These are phyloP conservation scores for Diaporthe citrichinensis DNA, from an alignment of 2,329 filamentous ascomycete species.

Conservation along the genomic window DNA sequence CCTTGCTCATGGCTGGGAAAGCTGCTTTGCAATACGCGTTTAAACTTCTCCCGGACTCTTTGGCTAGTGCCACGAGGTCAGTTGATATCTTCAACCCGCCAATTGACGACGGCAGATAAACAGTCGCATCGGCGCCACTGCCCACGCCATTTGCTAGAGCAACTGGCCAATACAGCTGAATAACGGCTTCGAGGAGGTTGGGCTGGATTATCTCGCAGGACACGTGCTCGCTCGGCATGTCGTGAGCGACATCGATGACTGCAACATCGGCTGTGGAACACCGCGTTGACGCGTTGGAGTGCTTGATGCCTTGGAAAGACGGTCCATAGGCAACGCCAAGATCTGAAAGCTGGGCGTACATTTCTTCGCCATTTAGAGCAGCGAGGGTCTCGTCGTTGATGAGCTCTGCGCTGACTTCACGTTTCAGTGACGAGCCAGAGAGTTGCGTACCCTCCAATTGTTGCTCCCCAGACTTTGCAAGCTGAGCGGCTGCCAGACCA, in stretches of 20 bases:
- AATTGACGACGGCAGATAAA: conserved; percentile 61
- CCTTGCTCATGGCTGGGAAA: conserved; percentile 39
- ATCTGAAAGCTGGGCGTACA: conserved; percentile 63
- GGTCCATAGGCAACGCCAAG: conserved; percentile 65
- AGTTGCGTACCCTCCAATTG: accelerated
- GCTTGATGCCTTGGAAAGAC: conserved; percentile 65
- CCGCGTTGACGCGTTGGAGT: conserved; percentile 53
- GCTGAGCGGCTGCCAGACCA: conserved; percentile 57
- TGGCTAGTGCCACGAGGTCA: conserved; percentile 46
- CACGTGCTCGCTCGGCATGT: conserved; percentile 54
- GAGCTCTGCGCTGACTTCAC: background rate
- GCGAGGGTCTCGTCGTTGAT: too few species aligned
- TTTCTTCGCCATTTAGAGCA: background rate
- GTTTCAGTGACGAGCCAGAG: background rate
- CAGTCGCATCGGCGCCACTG: conserved; percentile 49
- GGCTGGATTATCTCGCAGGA: conserved; percentile 50
- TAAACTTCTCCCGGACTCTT: conserved; percentile 49
- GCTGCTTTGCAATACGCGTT: conserved; percentile 54
- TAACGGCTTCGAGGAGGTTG: conserved; percentile 56
- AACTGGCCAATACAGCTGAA: conserved; percentile 59
- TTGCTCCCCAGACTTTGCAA: background rate
- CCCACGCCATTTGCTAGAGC: conserved; percentile 46
- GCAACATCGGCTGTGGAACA: conserved; percentile 27
- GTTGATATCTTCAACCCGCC: conserved; percentile 55
- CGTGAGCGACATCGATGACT: conserved; percentile 53